Percentiles rank a stretch among this genome's conserved stretches.
These are phyloP conservation scores for Coccomyxa subellipsoidea DNA, from an alignment of 163 green algal species.

Conservation along the genomic window DNA sequence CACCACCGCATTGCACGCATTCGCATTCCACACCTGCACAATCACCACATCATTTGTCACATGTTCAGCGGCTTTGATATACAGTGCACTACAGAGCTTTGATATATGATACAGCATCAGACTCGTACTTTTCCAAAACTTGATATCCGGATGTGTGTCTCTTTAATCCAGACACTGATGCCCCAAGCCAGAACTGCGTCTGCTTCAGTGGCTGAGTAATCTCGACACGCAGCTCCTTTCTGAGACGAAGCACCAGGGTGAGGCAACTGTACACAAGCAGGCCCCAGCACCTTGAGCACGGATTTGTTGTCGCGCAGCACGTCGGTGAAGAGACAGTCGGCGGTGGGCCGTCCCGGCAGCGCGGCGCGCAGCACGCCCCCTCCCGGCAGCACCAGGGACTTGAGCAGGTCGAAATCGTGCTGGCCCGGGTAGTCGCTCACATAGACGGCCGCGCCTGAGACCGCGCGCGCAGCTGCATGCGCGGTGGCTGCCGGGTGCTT, in stretches of 20 bases:
- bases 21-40: conserved; percentile 87
- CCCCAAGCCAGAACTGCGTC: too few relatives aligned
- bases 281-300: conserved; percentile 70
- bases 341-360: conserved; percentile 82
- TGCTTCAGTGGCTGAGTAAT: too few relatives aligned
- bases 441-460: conserved; percentile 86
- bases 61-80: too few relatives aligned
- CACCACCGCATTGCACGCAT: conserved; percentile 72
- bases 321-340: conserved; percentile 87
- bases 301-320: conserved; percentile 64
- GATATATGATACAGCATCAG: too few relatives aligned
- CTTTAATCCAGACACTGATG: too few relatives aligned
- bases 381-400: conserved; percentile 85
- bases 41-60: not conserved
- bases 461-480: conserved; percentile 78
- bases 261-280: not conserved
- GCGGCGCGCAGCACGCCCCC: conserved; percentile 73
- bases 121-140: too few relatives aligned
- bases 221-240: too few relatives aligned
- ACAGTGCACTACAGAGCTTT: too few relatives aligned
- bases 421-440: conserved; percentile 89
- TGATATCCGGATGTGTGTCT: too few relatives aligned
- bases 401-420: conserved; percentile 85
- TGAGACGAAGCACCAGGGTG: too few relatives aligned
- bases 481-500: conserved; percentile 48